A percentile compares a stretch with the other conserved stretches of the same genome.
These are phyloP conservation scores for Ochetophila trinervis DNA, from an alignment of 306 rosid genomes.

Conservation along the genomic window DNA sequence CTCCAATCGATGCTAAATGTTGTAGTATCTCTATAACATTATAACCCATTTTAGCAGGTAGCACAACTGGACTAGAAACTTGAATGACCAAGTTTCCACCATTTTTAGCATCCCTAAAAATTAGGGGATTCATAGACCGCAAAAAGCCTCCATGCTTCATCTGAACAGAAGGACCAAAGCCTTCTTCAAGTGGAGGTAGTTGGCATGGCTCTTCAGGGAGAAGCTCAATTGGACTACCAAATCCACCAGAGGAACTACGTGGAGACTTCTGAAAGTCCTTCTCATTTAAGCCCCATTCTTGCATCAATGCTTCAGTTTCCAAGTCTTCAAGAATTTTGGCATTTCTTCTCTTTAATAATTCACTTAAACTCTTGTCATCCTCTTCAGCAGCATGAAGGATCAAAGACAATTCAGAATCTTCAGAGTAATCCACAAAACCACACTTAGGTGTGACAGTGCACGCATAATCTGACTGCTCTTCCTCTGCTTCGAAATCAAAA, in stretches of 20 bases:
- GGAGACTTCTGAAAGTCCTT: slow-evolving; percentile 58
- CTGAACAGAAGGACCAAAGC: slow-evolving; percentile 56
- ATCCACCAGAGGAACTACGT: slow-evolving; percentile 52
- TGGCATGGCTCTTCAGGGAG: slow-evolving; percentile 39
- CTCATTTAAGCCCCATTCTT: slow-evolving; percentile 71
- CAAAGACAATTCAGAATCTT: slow-evolving; percentile 51
- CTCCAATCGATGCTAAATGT: slow-evolving; percentile 52
- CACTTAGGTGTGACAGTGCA: slow-evolving; percentile 13
- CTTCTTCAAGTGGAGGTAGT: slow-evolving; percentile 63
- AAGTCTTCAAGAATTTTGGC: slow-evolving; percentile 66
- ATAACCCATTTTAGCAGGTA: slow-evolving; percentile 62
- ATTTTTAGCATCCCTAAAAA: slow-evolving; percentile 50
- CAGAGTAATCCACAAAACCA: slow-evolving; percentile 18
- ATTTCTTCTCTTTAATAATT: slow-evolving; percentile 50
- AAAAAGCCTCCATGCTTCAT: slow-evolving; percentile 56
- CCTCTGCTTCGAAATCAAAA: slow-evolving; percentile 37
- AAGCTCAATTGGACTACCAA: slow-evolving; percentile 85
- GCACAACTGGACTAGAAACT: slow-evolving; percentile 57
- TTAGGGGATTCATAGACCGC: slow-evolving; percentile 64
- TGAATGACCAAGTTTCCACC: slow-evolving; percentile 58
- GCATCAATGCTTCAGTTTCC: slow-evolving; percentile 73
- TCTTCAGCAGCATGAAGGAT: slow-evolving; percentile 54
- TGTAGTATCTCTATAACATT: slow-evolving; percentile 60
- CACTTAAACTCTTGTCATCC: slow-evolving; percentile 46
- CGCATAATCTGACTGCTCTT: slow-evolving; percentile 36